Base-by-base conservation (phyloP, 495 filamentous ascomycete genomes). In the Lichina pygmaea region DNA sequence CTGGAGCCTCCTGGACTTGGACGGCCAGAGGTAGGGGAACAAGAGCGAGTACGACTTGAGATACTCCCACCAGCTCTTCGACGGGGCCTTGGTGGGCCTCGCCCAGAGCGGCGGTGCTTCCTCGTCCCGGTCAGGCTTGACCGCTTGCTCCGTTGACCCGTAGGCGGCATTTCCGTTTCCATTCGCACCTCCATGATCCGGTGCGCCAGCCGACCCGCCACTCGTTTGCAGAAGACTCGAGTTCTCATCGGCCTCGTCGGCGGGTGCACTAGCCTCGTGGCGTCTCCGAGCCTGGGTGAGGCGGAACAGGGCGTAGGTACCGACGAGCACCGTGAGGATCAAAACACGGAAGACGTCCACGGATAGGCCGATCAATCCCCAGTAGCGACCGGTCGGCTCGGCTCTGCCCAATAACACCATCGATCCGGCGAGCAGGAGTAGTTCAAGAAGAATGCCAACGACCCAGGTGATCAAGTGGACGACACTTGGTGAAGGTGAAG, bases 21-120 rank as follows among this genome's bases (percentile, higher is more conserved):
- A 75, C 12, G 83, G 86, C 86, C 86, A 95, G 39, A 93, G 72
- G 54, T 93, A 95, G 0, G 84, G 86, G 58, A 92, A 85, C 60
- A 95, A 91, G 17, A 92, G 62, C 13, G 73, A 75, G 57, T 92
- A 95, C 15, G 81, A 79, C 48, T 75, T 73, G 43, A 86, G 61
- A 55, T 97, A 97, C 56, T 94, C 89, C 72, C 78, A 82, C 82
- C 82, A 81, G 52, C 69, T 80, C 13, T 76, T 75, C 6, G 73
- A 69, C 6, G 75, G 74, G 37, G 72, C 62, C 11, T 64, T 69
- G n/a, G 67, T 72, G 8, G 77, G 75, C 50, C 75, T 67, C 45
- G 70, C 72, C 78, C 78, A 83, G 9, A 62, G 66, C 8, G 65
- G 62, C 2, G 60, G 62, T 11, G 60, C 48, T 50, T 46, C 56